phyloP scores from a whole-genome alignment of 306 rosid genomes.

The Fagus sylvatica region DNA sequence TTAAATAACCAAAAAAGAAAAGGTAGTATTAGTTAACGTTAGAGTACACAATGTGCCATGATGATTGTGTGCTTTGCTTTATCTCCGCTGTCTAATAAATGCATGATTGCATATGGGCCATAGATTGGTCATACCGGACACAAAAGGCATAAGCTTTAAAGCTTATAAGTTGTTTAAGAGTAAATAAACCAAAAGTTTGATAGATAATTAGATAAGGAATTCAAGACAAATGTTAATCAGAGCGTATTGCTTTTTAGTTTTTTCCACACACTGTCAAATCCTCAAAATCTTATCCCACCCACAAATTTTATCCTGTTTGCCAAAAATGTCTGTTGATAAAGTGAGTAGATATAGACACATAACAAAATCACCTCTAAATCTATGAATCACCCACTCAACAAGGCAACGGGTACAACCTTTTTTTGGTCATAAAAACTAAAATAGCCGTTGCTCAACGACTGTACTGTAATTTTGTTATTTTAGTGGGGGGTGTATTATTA shows the following conservation, averaged over 20 bases:
- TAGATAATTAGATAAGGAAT: neutral
- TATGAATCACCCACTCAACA: constrained; percentile 13
- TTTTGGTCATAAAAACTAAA: constrained; percentile 14
- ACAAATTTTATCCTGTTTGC: too few species aligned
- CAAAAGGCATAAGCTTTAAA: constrained; percentile 1
- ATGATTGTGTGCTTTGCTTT: constrained; percentile 53
- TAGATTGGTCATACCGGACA: constrained; percentile 29
- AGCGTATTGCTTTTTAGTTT: neutral
- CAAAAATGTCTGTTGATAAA: too few species aligned
- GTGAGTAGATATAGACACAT: too few species aligned
- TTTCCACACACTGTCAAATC: neutral
- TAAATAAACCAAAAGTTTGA: constrained; percentile 3
- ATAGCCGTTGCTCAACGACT: constrained; percentile 53
- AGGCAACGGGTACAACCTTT: constrained; percentile 12
- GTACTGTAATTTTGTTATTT: constrained; percentile 8
- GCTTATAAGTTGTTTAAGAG: neutral
- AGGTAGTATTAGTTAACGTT: constrained; percentile 29
- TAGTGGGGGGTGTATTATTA: neutral
- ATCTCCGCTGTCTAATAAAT: constrained; percentile 43
- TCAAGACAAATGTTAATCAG: neutral
- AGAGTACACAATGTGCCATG: constrained; percentile 41
- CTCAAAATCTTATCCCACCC: too few species aligned
- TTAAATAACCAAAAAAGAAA: constrained; percentile 23
- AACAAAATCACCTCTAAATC: constrained; percentile 24
- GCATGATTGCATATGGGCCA: constrained; percentile 56